Evolutionary conservation across 2,329 filamentous ascomycete species (phyloP), one percentile per base, ranked within the genome.

Genomic region (Colletotrichum kahawae): DNA sequence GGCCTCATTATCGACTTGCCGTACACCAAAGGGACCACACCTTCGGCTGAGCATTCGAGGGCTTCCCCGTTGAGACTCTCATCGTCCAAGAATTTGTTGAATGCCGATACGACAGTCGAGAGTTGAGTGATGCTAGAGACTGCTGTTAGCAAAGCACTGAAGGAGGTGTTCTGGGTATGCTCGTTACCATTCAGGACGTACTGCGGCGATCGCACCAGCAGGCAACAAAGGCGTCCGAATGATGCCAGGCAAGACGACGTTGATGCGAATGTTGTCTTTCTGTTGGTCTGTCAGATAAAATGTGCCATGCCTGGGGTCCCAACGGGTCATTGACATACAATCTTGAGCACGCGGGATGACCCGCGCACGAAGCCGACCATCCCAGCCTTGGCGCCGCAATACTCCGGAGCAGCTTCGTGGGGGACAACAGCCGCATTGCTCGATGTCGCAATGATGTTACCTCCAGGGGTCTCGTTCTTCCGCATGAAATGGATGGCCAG

Each of bases 401-500:
- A 90, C 77, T 90, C 85, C 0, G 88, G 88, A 72, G 85, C 87
- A 0, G 83, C 81, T 10, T 80, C 76, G 74, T 87, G 85, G 1
- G 88, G 87, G 63, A 86, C 85, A 2, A 89, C 76, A 2, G 81
- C 85, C 3, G 85, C 84, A 71, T 86, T 84, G 73, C 84, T 87
- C 3, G 83, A 82, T 1, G 87, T 89, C 3, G 84, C 82, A 13
- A 88, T 80, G 67, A 89, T 87, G 70, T 81, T 84, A 1, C 87
- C 87, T 3, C 85, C 86, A 1, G 83, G 83, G 0, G 78, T 79
- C 4, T 80, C 77, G 71, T 89, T 90, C 72, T 88, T 84, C 14
- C 88, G 83, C 88, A 90, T 90, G 78, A 89, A 90, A 77, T 90
- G 87, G 12, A 85, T 87, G 2, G 89, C 87, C 10, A 90, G 81